Conservation (phyloP, 306 rosid species). For the Dicorynia guianensis region DNA sequence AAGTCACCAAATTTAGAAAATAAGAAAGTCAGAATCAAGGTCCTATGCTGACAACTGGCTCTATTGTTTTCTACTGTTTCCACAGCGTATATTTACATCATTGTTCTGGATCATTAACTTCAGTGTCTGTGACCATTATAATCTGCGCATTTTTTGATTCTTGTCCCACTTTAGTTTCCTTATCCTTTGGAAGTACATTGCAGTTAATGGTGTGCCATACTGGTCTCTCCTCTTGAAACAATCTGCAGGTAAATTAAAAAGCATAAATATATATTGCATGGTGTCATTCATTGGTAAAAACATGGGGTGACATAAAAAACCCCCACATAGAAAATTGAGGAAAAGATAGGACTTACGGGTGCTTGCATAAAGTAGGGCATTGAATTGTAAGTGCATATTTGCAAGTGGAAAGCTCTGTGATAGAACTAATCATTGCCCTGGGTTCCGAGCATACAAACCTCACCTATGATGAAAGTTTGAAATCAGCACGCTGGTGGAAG, state of each 20-base stretch:
- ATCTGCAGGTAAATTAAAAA: conserved; percentile 51
- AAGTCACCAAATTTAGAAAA: too few relatives aligned
- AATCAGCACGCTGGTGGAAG: conserved; percentile 27
- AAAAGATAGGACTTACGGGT: conserved; percentile 67
- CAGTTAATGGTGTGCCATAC: conserved; percentile 88
- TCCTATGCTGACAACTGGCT: conserved; percentile 13
- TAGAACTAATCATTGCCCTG: conserved; percentile 80
- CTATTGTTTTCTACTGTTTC: not conserved
- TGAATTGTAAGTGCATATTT: conserved; percentile 92
- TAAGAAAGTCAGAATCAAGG: too few relatives aligned
- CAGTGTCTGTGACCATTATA: conserved; percentile 63
- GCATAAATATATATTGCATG: conserved; percentile 13
- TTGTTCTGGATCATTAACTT: conserved; percentile 57
- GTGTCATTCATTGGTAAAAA: not conserved
- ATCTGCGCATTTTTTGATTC: conserved; percentile 49
- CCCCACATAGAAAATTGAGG: conserved; percentile 33
- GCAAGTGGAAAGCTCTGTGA: conserved; percentile 96
- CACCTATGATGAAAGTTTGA: conserved; percentile 58
- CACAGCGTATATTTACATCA: conserved; percentile 44
- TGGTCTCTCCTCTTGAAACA: conserved; percentile 94
- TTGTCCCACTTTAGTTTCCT: conserved; percentile 52
- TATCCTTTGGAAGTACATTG: conserved; percentile 70
- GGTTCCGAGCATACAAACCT: conserved; percentile 96
- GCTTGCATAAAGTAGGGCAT: conserved; percentile 91
- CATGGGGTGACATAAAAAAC: not conserved